phyloP scores from a whole-genome alignment of 176 grass and related monocot genomes.

The Juncus effusus region DNA sequence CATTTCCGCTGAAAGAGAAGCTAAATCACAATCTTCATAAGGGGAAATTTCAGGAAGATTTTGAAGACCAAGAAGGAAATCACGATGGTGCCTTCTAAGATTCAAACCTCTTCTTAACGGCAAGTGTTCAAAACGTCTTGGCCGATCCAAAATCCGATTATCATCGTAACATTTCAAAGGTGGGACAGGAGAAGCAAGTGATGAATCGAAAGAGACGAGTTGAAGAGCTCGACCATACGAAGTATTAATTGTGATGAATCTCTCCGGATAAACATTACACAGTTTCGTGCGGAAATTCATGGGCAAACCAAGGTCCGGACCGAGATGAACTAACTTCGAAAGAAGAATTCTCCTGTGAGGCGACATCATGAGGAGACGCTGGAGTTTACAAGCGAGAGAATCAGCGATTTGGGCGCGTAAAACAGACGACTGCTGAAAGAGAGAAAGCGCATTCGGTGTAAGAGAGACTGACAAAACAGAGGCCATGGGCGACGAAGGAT shows the following conservation, averaged over 20 bases:
- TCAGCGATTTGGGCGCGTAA: slow-evolving; percentile 15
- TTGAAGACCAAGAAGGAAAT: slow-evolving; percentile 52
- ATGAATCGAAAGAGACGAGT: slow-evolving; percentile 35
- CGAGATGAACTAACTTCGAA: slow-evolving; percentile 57
- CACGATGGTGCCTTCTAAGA: slow-evolving; percentile 47
- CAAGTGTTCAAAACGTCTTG: slow-evolving; percentile 48
- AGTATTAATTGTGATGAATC: slow-evolving; percentile 45
- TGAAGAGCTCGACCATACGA: slow-evolving; percentile 47
- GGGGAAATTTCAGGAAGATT: slow-evolving; percentile 51
- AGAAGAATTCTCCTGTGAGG: slow-evolving; percentile 32
- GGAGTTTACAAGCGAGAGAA: slow-evolving; percentile 42
- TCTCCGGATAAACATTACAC: slow-evolving; percentile 41
- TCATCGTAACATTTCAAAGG: slow-evolving; percentile 15
- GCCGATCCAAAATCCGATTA: slow-evolving; percentile 52
- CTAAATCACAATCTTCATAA: slow-evolving; percentile 25
- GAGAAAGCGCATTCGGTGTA: slow-evolving; percentile 45
- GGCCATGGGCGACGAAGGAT: slow-evolving; percentile 27
- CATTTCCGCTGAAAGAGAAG: slow-evolving; percentile 32
- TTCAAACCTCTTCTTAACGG: slow-evolving; percentile 61
- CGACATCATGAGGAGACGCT: slow-evolving; percentile 51
- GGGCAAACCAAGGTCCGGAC: slow-evolving; percentile 66
- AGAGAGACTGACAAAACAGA: slow-evolving; percentile 50
- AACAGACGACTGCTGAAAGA: slow-evolving; percentile 27
- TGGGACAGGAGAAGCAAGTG: slow-evolving; percentile 26
- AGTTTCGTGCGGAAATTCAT: slow-evolving; percentile 52